Conservation (phyloP, 169 alveolate species). For the Prorocentrum cordatum region DNA sequence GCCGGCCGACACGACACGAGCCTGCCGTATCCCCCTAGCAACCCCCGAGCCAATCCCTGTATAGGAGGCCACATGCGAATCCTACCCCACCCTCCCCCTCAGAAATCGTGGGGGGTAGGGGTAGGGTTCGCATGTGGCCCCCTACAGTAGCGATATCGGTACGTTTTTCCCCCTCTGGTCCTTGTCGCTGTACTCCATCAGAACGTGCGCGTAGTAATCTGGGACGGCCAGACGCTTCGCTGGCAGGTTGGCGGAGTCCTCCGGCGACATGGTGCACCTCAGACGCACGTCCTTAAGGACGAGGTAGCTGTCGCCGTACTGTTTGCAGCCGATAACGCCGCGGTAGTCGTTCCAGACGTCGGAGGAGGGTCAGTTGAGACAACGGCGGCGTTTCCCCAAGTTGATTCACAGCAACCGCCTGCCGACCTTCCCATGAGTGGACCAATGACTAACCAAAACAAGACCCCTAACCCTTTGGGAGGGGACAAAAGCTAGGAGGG, state of each 20-base stretch:
- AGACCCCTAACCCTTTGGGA: too few species aligned
- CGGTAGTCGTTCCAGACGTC: slow-evolving; percentile 63
- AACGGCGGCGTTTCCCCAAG: too few species aligned
- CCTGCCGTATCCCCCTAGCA: too few species aligned
- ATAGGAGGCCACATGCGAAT: background rate
- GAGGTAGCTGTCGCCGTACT: slow-evolving; percentile 51
- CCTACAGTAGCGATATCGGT: too few species aligned
- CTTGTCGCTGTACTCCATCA: slow-evolving; percentile 37
- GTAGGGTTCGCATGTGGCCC: background rate
- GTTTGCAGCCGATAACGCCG: slow-evolving; percentile 41
- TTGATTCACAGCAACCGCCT: too few species aligned
- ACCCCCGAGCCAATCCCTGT: background rate
- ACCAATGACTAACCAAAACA: too few species aligned
- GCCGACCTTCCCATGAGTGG: too few species aligned
- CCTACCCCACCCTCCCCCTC: background rate
- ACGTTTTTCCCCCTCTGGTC: too few species aligned
- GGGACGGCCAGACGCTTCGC: slow-evolving; percentile 54
- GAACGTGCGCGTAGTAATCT: slow-evolving; percentile 64
- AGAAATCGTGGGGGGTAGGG: background rate
- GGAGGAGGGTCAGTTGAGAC: too few species aligned
- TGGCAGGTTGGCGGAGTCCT: slow-evolving; percentile 62
- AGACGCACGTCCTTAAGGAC: slow-evolving; percentile 50
- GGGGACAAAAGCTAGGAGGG: too few species aligned
- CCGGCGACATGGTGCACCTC: slow-evolving; percentile 31
- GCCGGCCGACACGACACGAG: too few species aligned